phyloP scores from a whole-genome alignment of 306 rosid species.

The Cucumis sativus region Cucumber_9930_V3 NC_026657.2:15469501-15470000 shows the following conservation, averaged over 20 bases:
- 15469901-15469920: constrained; percentile 85
- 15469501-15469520: too few species aligned
- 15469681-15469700: not conserved
- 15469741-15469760: not conserved
- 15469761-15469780: not conserved
- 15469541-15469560: too few species aligned
- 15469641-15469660: not conserved
- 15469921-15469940: constrained; percentile 78
- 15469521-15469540: too few species aligned
- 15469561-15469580: not conserved
- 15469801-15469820: constrained; percentile 81
- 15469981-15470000: constrained; percentile 33
- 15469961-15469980: constrained; percentile 68
- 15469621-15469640: not conserved
- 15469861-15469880: constrained; percentile 75
- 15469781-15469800: not conserved
- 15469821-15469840: constrained; percentile 58
- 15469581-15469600: not conserved
- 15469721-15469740: constrained; percentile 3
- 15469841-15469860: constrained; percentile 58
- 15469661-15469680: not conserved
- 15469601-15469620: not conserved
- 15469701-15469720: not conserved
- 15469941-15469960: constrained; percentile 64
- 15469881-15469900: constrained; percentile 55